phyloP scores from a whole-genome alignment of 116 monocot genomes.

The Trichopus zeylanicus region DNA sequence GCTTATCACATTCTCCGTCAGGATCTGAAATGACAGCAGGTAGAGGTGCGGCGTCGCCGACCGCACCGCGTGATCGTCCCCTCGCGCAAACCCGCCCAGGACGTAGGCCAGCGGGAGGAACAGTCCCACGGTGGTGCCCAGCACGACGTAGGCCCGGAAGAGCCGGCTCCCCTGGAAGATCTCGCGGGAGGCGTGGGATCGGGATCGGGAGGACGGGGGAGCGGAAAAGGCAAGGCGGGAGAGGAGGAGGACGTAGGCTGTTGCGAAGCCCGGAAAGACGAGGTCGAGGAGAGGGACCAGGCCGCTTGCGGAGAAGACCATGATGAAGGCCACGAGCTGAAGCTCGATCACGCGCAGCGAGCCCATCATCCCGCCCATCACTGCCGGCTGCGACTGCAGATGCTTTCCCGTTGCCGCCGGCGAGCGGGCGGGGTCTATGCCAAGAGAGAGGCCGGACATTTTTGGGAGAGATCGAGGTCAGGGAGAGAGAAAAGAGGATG shows the following conservation, averaged over 20 bases:
- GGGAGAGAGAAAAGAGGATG: neutral
- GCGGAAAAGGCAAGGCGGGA: constrained; percentile 75
- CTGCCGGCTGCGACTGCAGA: constrained; percentile 7
- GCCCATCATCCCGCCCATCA: constrained; percentile 63
- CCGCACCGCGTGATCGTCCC: constrained; percentile 73
- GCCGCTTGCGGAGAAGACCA: constrained; percentile 95
- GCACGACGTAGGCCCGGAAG: constrained; percentile 63
- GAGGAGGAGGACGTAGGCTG: constrained; percentile 54
- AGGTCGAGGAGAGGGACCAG: constrained; percentile 86
- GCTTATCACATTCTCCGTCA: constrained; percentile 76
- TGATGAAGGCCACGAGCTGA: constrained; percentile 94
- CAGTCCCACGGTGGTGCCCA: constrained; percentile 76
- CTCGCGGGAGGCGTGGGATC: constrained; percentile 1
- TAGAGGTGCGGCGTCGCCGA: constrained; percentile 89
- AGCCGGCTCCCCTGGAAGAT: constrained; percentile 21
- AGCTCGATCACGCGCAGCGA: constrained; percentile 93
- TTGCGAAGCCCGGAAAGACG: constrained; percentile 56
- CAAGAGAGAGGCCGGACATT: constrained; percentile 69
- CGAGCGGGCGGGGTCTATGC: constrained; percentile 43
- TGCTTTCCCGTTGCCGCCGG: too few species aligned
- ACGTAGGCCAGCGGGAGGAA: constrained; percentile 92
- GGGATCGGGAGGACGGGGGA: constrained; percentile 21
- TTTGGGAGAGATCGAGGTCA: neutral
- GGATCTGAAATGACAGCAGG: constrained; percentile 75
- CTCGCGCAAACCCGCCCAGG: constrained; percentile 84